Conservation (phyloP, 2,329 filamentous ascomycete species). For the Fusarium scirpi region DNA sequence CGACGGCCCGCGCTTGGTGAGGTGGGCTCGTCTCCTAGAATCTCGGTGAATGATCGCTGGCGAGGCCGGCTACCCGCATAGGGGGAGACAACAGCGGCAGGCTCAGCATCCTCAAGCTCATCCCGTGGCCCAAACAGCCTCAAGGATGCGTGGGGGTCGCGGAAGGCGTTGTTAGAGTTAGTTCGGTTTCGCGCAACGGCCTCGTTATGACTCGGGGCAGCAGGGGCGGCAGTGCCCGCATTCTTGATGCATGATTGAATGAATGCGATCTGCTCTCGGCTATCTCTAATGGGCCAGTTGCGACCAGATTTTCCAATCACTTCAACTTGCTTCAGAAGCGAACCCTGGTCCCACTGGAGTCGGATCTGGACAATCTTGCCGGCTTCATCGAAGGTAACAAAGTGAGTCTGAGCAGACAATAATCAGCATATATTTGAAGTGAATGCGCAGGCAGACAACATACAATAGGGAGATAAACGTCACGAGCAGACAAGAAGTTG, state of each 20-base stretch:
- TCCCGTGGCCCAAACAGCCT: conserved; percentile 80
- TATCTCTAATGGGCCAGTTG: conserved; percentile 95
- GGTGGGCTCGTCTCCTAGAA: conserved; percentile 70
- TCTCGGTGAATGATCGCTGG: conserved; percentile 79
- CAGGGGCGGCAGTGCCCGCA: conserved; percentile 53
- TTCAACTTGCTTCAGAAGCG: conserved; percentile 91
- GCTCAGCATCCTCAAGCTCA: conserved; percentile 64
- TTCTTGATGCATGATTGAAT: conserved; percentile 72
- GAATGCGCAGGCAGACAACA: conserved; percentile 51
- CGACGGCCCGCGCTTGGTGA: conserved; percentile 61
- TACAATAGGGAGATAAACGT: conserved; percentile 84
- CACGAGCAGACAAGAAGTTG: conserved; percentile 89
- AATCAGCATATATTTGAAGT: conserved; percentile 20
- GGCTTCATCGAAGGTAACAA: conserved; percentile 83
- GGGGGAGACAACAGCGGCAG: conserved; percentile 66
- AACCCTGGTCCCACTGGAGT: conserved; percentile 94
- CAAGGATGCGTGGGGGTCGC: conserved; percentile 77
- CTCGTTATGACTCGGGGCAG: conserved; percentile 53
- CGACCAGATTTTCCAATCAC: conserved; percentile 90
- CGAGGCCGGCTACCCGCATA: conserved; percentile 70
- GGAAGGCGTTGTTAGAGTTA: conserved; percentile 65
- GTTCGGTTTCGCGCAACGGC: conserved; percentile 60
- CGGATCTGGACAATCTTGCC: conserved; percentile 89
- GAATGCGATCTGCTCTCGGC: conserved; percentile 83
- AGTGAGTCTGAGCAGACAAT: conserved; percentile 74